A percentile compares a stretch with the other conserved stretches of the same genome.
These are phyloP conservation scores for Ocimum tenuiflorum DNA, from an alignment of 257 asterid genomes.

Conservation along the genomic window DNA sequence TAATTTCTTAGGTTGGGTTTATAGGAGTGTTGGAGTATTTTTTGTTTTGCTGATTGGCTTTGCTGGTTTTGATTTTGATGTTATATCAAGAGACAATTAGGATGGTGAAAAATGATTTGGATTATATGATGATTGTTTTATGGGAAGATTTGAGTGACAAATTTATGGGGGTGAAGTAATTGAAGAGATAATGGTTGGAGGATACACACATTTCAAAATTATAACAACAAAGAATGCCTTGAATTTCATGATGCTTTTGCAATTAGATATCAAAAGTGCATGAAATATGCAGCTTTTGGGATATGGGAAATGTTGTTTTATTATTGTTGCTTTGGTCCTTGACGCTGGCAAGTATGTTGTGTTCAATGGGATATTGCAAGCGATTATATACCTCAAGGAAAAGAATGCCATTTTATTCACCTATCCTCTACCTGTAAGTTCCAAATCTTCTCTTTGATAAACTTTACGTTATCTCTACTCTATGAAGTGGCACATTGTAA, in stretches of 20 bases:
- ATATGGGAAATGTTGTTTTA: not conserved
- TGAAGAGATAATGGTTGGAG: not conserved
- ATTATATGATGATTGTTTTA: not conserved
- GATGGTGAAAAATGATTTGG: not conserved
- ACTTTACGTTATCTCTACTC: not conserved
- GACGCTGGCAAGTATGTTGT: slow-evolving; percentile 82
- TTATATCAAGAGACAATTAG: not conserved
- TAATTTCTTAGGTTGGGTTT: not conserved
- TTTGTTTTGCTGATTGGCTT: not conserved
- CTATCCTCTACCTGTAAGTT: slow-evolving; percentile 79
- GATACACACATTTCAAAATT: not conserved
- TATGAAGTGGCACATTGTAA: not conserved
- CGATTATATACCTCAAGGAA: slow-evolving; percentile 62
- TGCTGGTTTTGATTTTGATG: not conserved
- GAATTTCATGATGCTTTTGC: not conserved
- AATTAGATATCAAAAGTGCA: no score
- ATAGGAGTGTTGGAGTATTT: not conserved
- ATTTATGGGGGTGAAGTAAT: not conserved
- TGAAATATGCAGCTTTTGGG: not conserved
- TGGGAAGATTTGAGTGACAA: not conserved
- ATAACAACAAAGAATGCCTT: not conserved
- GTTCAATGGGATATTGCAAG: slow-evolving; percentile 67
- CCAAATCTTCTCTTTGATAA: not conserved
- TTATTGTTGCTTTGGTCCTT: slow-evolving; percentile 32
- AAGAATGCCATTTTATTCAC: slow-evolving; percentile 84